Evolutionary conservation across 2,329 filamentous ascomycete genomes (phyloP), one percentile per base, ranked within the genome.

Genomic region (Parascedosporium putredinis): DNA sequence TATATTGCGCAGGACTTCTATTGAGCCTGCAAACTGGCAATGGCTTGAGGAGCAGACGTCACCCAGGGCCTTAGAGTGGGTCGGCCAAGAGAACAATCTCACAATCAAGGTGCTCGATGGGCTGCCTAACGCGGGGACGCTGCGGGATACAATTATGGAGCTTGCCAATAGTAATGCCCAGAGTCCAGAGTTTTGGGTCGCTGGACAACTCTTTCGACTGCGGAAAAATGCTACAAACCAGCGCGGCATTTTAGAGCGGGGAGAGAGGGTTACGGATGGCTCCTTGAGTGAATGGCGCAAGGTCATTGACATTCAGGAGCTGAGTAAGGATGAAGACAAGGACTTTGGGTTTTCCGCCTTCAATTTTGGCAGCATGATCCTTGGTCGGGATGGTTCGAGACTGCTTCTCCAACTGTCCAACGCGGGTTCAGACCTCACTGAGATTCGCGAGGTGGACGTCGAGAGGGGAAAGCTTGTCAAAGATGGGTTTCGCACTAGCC

Each of bases 381-480:
- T 31, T 14, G 45, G 29, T 23, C 31, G 4, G 18, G 45, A 36
- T 25, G 45, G 24, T 7, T 16, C 27, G 29, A 12, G 45, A 9
- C 14, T 47, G 29, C 45, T 47, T 5, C 14, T 47, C 27, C 27
- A 23, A 14, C 45, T 47, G 18, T 36, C 45, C 5, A 34, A 47
- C 29, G 45, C 29, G 22, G 45, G 45, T n/a, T 33, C 45, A 12
- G 45, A 47, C 14, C 24, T 47, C 9, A n/a, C 14, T 9, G 45
- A 47, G 18, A n/a, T 47, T 10, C 45, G 45, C 16, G 45, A 47
- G 29, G 20, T 47, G 14, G 45, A 47, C 45, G 29, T 34, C 29
- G n/a, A 34, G 29, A 23, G 10, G 27, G 24, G 45, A 20, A 3
- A 7, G 4, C 6, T 34, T 6, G 29, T 47, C 10, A 18, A 14